Evolutionary conservation across 2,329 filamentous ascomycete genomes (phyloP).

Genomic region (Alternaria arbusti): DNA sequence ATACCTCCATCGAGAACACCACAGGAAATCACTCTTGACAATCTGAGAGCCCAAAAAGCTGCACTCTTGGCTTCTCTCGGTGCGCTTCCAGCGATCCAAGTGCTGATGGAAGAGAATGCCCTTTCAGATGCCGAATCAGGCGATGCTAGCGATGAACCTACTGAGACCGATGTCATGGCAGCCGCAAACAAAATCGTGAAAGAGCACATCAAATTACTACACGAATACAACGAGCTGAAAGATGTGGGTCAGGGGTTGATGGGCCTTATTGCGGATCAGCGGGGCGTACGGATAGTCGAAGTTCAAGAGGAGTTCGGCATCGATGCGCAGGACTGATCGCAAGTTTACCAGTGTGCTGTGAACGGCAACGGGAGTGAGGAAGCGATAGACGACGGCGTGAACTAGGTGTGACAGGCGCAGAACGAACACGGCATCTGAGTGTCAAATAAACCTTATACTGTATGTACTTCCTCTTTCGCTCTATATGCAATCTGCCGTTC

Average conservation of each 20-base stretch:
- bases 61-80: slow-evolving; percentile 42
- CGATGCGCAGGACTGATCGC: slow-evolving; percentile 49
- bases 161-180: slow-evolving; percentile 42
- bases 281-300: slow-evolving; percentile 61
- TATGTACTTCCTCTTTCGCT: background rate
- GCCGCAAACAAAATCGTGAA: slow-evolving; percentile 63
- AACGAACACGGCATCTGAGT: background rate
- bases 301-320: slow-evolving; percentile 59
- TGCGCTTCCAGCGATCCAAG: slow-evolving; percentile 41
- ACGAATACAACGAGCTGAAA: slow-evolving; percentile 74
- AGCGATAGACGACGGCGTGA: background rate
- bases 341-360: background rate
- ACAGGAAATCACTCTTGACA: slow-evolving; percentile 57
- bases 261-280: slow-evolving; percentile 70
- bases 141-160: slow-evolving; percentile 29
- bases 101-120: slow-evolving; percentile 38
- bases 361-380: background rate
- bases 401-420: background rate
- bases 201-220: slow-evolving; percentile 68
- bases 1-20: slow-evolving; percentile 33
- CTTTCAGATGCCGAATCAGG: slow-evolving; percentile 22
- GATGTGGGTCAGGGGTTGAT: slow-evolving; percentile 71
- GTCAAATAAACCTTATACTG: slow-evolving; percentile 1
- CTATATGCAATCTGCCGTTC: background rate
- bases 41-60: slow-evolving; percentile 53